Conservation (phyloP, 192 early-diverging fungal species). For the Rhizophagus clarus region DNA sequence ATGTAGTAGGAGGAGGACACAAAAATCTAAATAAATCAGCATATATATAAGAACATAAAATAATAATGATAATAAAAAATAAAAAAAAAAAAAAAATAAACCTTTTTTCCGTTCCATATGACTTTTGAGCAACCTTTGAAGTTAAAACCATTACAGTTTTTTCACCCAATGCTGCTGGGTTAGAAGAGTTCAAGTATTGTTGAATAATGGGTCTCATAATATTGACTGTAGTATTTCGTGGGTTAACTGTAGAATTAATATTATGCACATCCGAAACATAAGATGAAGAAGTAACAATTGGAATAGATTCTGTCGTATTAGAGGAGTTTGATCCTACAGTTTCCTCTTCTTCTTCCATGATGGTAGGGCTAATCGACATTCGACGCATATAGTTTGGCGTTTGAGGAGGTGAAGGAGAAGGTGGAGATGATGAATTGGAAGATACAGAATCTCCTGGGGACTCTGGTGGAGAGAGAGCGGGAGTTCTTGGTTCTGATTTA, state of each 20-base stretch:
- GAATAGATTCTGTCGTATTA: too few relatives aligned
- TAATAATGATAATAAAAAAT: background rate
- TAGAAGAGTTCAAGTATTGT: conserved; percentile 45
- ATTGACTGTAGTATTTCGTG: background rate
- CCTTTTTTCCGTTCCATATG: conserved; percentile 91
- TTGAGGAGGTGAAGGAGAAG: conserved; percentile 17
- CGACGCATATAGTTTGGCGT: conserved; percentile 10
- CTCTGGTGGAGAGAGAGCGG: conserved; percentile 25
- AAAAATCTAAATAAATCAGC: too few relatives aligned
- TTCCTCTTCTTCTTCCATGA: conserved; percentile 32
- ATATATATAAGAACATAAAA: conserved; percentile 14
- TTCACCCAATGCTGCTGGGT: conserved; percentile 51
- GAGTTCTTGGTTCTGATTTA: conserved; percentile 14
- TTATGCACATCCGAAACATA: background rate
- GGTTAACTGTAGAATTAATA: background rate
- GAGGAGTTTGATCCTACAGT: background rate
- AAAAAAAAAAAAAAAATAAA: conserved; percentile 23
- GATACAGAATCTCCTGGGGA: background rate
- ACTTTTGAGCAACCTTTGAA: conserved; percentile 90
- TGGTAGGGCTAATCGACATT: background rate
- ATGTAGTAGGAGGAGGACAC: conserved; percentile 81
- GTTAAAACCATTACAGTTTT: conserved; percentile 78
- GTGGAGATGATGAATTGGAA: conserved; percentile 5
- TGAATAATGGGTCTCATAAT: conserved; percentile 38
- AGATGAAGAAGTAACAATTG: background rate